These are phyloP conservation scores for Trematosphaeria pertusa DNA, from an alignment of 2,329 filamentous ascomycete genomes.

Conservation along the genomic window DNA sequence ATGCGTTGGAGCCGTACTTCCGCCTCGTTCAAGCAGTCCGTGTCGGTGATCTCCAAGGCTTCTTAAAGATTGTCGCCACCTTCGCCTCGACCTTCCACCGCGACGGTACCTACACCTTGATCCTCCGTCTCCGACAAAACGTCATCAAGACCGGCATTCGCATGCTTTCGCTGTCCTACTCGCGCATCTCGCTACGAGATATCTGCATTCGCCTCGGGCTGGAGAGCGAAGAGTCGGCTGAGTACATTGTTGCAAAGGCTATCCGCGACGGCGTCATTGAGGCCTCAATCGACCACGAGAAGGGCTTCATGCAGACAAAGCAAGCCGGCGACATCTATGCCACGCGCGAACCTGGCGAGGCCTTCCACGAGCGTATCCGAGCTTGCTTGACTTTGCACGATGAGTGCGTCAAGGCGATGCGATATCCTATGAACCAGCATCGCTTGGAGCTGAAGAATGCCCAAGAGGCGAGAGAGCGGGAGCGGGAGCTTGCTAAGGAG, in stretches of 20 bases:
- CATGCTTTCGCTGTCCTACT: constrained; percentile 99
- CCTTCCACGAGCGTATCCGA: constrained; percentile 94
- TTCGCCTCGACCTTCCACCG: constrained; percentile 86
- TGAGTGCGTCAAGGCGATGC: constrained; percentile 99
- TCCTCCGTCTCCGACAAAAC: constrained; percentile 93
- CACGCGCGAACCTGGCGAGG: constrained; percentile 92
- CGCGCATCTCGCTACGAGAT: constrained; percentile 93
- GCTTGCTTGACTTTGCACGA: constrained; percentile 93
- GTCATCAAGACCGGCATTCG: constrained; percentile 99
- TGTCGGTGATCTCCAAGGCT: constrained; percentile 93
- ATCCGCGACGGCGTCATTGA: constrained; percentile 98
- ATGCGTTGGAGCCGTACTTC: constrained; percentile 90
- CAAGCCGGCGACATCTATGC: constrained; percentile 95
- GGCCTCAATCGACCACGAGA: constrained; percentile 90
- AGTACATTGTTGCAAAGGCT: constrained; percentile 99
- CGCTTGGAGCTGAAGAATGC: constrained; percentile 96
- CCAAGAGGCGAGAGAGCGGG: constrained; percentile 94
- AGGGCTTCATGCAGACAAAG: constrained; percentile 98
- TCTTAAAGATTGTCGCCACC: constrained; percentile 82
- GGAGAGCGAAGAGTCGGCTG: constrained; percentile 94
- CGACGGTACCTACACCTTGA: constrained; percentile 94
- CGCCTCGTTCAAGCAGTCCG: constrained; percentile 93
- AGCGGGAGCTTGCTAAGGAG: constrained; percentile 97
- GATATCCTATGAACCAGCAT: constrained; percentile 99
- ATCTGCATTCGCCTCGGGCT: constrained; percentile 95